Percentiles rank a stretch among this genome's conserved stretches.
Conservation (phyloP, 257 asterid species). For the Oldenlandia corymbosa region DNA sequence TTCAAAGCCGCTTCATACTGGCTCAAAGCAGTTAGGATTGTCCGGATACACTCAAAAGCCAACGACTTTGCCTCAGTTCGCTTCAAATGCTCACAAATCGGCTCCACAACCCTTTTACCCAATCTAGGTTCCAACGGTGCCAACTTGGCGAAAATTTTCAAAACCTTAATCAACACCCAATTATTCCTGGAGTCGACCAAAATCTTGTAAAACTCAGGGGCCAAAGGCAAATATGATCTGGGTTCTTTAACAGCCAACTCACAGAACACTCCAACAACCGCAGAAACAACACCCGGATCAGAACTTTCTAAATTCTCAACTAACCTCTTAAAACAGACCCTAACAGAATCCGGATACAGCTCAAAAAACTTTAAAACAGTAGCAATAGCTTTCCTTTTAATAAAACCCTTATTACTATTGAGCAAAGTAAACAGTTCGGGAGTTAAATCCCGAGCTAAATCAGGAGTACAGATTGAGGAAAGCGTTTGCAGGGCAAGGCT, state of each 20-base stretch:
- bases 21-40: constrained; percentile 65
- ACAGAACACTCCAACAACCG: constrained; percentile 81
- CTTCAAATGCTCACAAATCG: constrained; percentile 79
- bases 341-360: constrained; percentile 76
- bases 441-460: constrained; percentile 81
- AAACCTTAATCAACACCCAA: constrained; percentile 86
- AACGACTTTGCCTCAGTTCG: constrained; percentile 73
- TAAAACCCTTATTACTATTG: constrained; percentile 40
- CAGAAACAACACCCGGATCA: constrained; percentile 64
- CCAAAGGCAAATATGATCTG: constrained; percentile 79
- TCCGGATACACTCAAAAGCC: constrained; percentile 81
- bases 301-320: constrained; percentile 70
- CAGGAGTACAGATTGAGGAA: constrained; percentile 58
- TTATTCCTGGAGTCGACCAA: constrained; percentile 78
- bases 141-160: constrained; percentile 76
- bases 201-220: constrained; percentile 82
- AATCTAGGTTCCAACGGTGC: constrained; percentile 84
- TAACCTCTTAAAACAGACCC: constrained; percentile 83
- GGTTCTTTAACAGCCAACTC: constrained; percentile 76
- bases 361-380: constrained; percentile 60
- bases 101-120: constrained; percentile 68
- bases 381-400: constrained; percentile 67
- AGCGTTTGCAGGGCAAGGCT: constrained; percentile 70
- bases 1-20: constrained; percentile 66
- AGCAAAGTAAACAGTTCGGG: constrained; percentile 68